Conservation (phyloP, 2,329 filamentous ascomycete species). For the Stachybotrys chartarum region DNA sequence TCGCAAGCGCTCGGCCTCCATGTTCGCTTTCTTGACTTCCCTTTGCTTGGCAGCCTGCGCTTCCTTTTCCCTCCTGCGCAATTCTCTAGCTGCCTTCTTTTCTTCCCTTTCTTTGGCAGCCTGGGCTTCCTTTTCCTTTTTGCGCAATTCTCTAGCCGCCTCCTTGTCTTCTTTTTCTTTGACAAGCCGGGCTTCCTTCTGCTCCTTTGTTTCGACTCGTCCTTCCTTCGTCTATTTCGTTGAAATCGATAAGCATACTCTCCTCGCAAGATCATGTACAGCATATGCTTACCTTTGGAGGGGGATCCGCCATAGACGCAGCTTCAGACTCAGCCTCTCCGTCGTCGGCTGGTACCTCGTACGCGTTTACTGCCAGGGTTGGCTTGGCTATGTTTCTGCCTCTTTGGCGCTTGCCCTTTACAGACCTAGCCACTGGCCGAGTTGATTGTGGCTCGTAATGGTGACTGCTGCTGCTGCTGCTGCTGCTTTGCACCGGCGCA, state of each 20-base stretch:
- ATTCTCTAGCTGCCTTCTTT: neutral
- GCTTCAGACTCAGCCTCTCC: no score
- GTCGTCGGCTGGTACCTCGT: neutral
- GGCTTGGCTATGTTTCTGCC: neutral
- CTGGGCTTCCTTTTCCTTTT: neutral
- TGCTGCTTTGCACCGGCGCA: neutral
- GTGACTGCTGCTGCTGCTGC: neutral
- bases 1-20: no score
- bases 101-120: no score
- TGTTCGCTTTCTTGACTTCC: no score
- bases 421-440: neutral
- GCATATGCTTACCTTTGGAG: no score
- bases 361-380: neutral
- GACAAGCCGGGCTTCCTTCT: neutral
- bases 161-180: neutral
- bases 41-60: no score
- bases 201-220: neutral
- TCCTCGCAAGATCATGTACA: no score
- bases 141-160: neutral
- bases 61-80: conserved; percentile 1
- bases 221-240: no score
- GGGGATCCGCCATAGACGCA: no score
- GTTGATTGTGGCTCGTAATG: neutral
- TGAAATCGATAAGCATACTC: no score
- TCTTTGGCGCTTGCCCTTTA: neutral